Base-by-base conservation (phyloP, 2,329 filamentous ascomycete genomes). In the Uncinocarpus reesii region DNA sequence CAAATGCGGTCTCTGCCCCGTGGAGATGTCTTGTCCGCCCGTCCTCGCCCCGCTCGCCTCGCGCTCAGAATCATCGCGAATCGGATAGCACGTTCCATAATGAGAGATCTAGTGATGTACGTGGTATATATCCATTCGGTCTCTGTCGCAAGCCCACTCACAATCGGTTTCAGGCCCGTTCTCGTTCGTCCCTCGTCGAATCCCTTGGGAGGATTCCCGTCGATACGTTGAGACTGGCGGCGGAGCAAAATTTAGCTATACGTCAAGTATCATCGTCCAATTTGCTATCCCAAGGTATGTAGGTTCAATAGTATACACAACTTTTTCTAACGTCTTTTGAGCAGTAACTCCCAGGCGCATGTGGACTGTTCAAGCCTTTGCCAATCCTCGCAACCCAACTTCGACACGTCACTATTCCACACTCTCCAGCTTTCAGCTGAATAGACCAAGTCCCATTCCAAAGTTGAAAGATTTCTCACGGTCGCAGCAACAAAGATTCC, bases 1-100 rank as follows among this genome's bases (percentile, higher is more conserved):
- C 64, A 41, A 69, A 58, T 50, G 51, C 64, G 44, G 54, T 71
- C 37, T 56, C 58, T 36, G 57, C 60, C 50, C 64, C 67, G 21
- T 65, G 61, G 62, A 68, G 62, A 51, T 55, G 55, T 38, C 46
- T 61, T 46, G 59, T 60, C 24, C 57, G 53, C 15, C 8, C 36
- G 44, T 52, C 53, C 48, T 53, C 56, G 28, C 45, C 45, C 45
- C 45, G 45, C 45, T 13, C 35, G 15, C 48, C 50, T 40, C 45
- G 16, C 35, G 40, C 29, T 24, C 43, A 35, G 38, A 35, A 29
- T 51, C 15, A 20, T 36, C 36, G 34, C 24, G 35, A 24, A 41
- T 45, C 36, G 1, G 7, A 32, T 11, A 35, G 45, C 24, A 34
- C 21, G 28, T 18, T 47, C n/a, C 35, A 41, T 24, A 32, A 24